A percentile compares a stretch with the other conserved stretches of the same genome.
Evolutionary conservation across 2,329 filamentous ascomycete species (phyloP).

Genomic region (Ilyonectria destructans): DNA sequence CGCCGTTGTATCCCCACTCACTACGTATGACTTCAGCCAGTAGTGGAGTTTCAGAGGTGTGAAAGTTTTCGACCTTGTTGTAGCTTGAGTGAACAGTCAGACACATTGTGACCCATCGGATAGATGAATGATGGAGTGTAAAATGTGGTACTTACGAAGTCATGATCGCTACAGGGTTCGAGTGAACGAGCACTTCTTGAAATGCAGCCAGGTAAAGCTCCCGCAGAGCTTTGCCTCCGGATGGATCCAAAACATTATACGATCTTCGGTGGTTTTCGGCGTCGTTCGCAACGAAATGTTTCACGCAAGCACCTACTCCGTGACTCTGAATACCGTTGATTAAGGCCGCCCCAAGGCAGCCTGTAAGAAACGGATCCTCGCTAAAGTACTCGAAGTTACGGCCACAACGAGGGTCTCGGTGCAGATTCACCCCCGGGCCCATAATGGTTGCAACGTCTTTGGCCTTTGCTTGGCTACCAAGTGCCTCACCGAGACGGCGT

Average conservation of each 20-base stretch:
- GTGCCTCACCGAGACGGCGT: conserved; percentile 13
- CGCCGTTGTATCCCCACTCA: conserved; percentile 30
- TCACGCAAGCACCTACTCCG: no score
- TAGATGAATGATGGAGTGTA: neutral
- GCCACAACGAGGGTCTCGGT: no score
- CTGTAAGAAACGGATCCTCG: no score
- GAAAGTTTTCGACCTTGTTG: conserved; percentile 29
- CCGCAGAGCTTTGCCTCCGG: neutral
- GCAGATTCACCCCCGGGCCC: no score
- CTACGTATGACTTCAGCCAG: conserved; percentile 9
- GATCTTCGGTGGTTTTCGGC: conserved; percentile 1
- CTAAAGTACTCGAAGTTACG: no score
- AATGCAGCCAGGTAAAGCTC: conserved; percentile 38
- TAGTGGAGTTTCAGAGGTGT: conserved; percentile 24
- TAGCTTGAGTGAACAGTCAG: conserved; percentile 19
- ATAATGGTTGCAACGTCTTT: conserved; percentile 30
- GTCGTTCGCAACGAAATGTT: no score
- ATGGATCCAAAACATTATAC: conserved; percentile 30
- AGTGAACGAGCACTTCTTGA: conserved; percentile 18
- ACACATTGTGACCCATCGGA: neutral
- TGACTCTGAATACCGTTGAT: no score
- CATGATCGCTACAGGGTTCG: conserved; percentile 31
- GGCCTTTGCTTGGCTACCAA: conserved; percentile 30
- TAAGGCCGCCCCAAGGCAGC: no score
- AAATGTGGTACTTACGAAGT: conserved; percentile 31